These are phyloP conservation scores for Vitis riparia DNA, from an alignment of 164 flowering plant genomes.

Conservation along the genomic window DNA sequence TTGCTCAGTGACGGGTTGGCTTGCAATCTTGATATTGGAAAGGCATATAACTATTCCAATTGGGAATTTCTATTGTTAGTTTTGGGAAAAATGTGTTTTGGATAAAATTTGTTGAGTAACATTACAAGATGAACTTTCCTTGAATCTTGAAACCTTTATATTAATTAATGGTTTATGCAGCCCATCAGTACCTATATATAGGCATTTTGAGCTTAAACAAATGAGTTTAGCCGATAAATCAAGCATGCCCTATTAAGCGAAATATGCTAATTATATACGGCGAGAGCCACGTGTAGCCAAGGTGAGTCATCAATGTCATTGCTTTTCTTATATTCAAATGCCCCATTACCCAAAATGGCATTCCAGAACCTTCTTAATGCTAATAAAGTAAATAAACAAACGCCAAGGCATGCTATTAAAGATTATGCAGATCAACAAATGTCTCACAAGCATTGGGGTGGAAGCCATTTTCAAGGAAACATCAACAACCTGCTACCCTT, in stretches of 20 bases:
- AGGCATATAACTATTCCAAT: too few species aligned
- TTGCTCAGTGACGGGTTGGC: too few species aligned
- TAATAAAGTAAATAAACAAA: conserved; percentile 12
- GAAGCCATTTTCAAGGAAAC: conserved; percentile 26
- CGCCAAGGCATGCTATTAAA: conserved; percentile 21
- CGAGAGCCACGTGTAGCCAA: conserved; percentile 8
- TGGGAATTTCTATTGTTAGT: too few species aligned
- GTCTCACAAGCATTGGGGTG: conserved; percentile 19
- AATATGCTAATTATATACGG: conserved; percentile 7
- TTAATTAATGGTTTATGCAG: not conserved
- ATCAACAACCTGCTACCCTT: conserved; percentile 27
- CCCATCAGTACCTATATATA: conserved; percentile 30
- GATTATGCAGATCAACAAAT: conserved; percentile 20
- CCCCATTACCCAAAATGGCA: conserved; percentile 22
- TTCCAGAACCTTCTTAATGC: conserved; percentile 20
- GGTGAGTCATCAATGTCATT: conserved; percentile 10
- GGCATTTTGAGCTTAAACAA: conserved; percentile 10
- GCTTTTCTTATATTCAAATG: not conserved
- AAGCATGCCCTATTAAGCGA: conserved; percentile 8
- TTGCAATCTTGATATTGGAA: too few species aligned
- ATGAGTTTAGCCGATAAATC: conserved; percentile 8
- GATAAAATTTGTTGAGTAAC: too few species aligned
- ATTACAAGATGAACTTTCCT: too few species aligned
- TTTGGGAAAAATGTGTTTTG: too few species aligned
- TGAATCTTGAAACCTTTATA: too few species aligned